Conservation (phyloP, 805 yeast genomes). For the Sugiyamaella floridensis region DNA sequence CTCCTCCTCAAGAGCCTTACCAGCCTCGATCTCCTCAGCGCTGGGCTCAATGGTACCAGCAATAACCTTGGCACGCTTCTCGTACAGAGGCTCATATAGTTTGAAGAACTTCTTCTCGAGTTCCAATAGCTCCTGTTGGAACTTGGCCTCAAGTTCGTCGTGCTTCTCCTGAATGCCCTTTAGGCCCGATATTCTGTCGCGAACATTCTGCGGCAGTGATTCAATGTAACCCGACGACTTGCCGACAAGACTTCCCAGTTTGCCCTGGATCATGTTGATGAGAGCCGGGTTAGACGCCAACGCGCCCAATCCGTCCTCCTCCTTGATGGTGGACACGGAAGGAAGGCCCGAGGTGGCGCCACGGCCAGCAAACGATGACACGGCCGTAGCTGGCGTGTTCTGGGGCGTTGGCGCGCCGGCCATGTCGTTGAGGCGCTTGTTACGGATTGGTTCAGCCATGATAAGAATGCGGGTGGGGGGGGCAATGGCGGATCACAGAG, state of each 20-base stretch:
- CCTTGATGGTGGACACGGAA: constrained; percentile 63
- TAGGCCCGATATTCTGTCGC: constrained; percentile 71
- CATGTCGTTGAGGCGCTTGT: constrained; percentile 59
- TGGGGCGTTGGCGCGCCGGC: constrained; percentile 97
- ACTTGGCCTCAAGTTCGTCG: constrained; percentile 79
- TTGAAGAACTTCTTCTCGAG: constrained; percentile 73
- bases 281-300: constrained; percentile 75
- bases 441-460: constrained; percentile 87
- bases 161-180: constrained; percentile 76
- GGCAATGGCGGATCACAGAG: too few relatives aligned
- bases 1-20: constrained; percentile 56
- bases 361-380: constrained; percentile 56
- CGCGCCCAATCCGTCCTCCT: constrained; percentile 43
- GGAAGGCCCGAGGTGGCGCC: constrained; percentile 30
- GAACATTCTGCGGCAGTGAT: constrained; percentile 62
- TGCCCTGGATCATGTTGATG: constrained; percentile 82
- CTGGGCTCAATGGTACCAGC: constrained; percentile 72
- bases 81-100: constrained; percentile 70
- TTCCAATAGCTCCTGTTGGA: constrained; percentile 80
- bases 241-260: constrained; percentile 78
- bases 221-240: constrained; percentile 81
- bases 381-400: constrained; percentile 89
- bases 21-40: constrained; percentile 67
- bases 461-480: too few relatives aligned
- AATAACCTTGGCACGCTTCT: constrained; percentile 64